Evolutionary conservation across 2,329 filamentous ascomycete species (phyloP).

Genomic region (Tolypocladium nubicola): DNA sequence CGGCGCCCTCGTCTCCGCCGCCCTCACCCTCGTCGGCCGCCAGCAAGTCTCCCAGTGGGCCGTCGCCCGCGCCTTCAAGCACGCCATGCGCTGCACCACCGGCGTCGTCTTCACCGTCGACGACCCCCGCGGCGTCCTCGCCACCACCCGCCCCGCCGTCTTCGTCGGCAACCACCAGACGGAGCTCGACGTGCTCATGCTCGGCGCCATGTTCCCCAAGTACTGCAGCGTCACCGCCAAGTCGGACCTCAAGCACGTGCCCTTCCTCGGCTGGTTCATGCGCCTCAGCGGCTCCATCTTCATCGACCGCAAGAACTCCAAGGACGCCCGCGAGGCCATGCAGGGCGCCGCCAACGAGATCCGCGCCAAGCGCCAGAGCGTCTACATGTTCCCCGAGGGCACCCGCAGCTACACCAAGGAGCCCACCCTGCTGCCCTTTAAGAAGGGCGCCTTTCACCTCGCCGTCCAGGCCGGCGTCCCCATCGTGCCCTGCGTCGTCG

Average conservation of each 20-base stretch:
- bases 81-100: slow-evolving; percentile 61
- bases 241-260: slow-evolving; percentile 65
- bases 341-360: slow-evolving; percentile 75
- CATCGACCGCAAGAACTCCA: slow-evolving; percentile 81
- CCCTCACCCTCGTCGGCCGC: slow-evolving; percentile 60
- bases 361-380: slow-evolving; percentile 57
- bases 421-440: slow-evolving; percentile 82
- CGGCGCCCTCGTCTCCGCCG: slow-evolving; percentile 64
- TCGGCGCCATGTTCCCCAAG: slow-evolving; percentile 79
- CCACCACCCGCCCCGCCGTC: slow-evolving; percentile 65
- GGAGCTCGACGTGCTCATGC: slow-evolving; percentile 87
- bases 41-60: slow-evolving; percentile 79
- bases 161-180: slow-evolving; percentile 95
- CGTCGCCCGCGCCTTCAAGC: slow-evolving; percentile 68
- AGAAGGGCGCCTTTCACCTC: slow-evolving; percentile 96
- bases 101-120: slow-evolving; percentile 70
- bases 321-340: slow-evolving; percentile 78
- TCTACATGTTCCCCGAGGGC: slow-evolving; percentile 86
- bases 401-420: slow-evolving; percentile 82
- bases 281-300: slow-evolving; percentile 80
- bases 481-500: slow-evolving; percentile 74
- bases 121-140: slow-evolving; percentile 53
- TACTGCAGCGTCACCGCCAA: slow-evolving; percentile 94
- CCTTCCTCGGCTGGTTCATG: slow-evolving; percentile 94
- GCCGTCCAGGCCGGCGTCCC: slow-evolving; percentile 90